These are phyloP conservation scores for Candida frijolesensis DNA, from an alignment of 1,139 yeast genomes.

Conservation along the genomic window DNA sequence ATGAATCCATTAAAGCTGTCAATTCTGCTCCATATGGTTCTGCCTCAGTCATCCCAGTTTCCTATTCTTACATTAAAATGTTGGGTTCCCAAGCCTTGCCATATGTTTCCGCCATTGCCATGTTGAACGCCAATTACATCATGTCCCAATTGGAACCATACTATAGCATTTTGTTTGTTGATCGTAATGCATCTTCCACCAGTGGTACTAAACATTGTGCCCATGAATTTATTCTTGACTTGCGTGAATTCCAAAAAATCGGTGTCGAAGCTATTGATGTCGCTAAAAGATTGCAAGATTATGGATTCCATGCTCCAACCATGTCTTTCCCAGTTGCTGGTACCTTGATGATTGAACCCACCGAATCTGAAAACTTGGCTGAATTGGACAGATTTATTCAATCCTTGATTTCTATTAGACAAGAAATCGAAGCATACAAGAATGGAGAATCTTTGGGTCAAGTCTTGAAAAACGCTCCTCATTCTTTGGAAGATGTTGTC, in stretches of 20 bases:
- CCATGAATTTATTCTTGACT: constrained; percentile 92
- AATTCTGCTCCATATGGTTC: constrained; percentile 96
- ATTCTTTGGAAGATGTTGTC: constrained; percentile 78
- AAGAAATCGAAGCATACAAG: constrained; percentile 78
- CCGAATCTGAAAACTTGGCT: constrained; percentile 86
- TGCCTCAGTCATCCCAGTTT: constrained; percentile 89
- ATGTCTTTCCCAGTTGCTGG: constrained; percentile 99
- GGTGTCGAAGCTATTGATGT: constrained; percentile 95
- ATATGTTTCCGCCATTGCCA: constrained; percentile 83
- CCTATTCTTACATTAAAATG: constrained; percentile 93
- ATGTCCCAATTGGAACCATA: constrained; percentile 70
- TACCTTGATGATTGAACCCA: constrained; percentile 96
- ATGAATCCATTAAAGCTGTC: constrained; percentile 70
- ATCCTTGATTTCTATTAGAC: constrained; percentile 78
- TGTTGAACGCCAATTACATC: constrained; percentile 96
- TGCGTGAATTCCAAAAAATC: constrained; percentile 77
- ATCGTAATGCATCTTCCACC: constrained; percentile 34
- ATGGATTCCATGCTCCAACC: constrained; percentile 98
- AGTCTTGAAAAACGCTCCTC: constrained; percentile 90
- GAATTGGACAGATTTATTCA: constrained; percentile 92
- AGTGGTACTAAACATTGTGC: constrained; percentile 80
- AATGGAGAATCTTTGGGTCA: constrained; percentile 67
- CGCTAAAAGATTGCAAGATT: constrained; percentile 95
- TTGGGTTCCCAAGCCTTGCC: constrained; percentile 87
- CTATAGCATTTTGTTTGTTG: constrained; percentile 77